Evolutionary conservation across 1,284 basidiomycete species (phyloP).

Genomic region (Anthracocystis walkeri): DNA sequence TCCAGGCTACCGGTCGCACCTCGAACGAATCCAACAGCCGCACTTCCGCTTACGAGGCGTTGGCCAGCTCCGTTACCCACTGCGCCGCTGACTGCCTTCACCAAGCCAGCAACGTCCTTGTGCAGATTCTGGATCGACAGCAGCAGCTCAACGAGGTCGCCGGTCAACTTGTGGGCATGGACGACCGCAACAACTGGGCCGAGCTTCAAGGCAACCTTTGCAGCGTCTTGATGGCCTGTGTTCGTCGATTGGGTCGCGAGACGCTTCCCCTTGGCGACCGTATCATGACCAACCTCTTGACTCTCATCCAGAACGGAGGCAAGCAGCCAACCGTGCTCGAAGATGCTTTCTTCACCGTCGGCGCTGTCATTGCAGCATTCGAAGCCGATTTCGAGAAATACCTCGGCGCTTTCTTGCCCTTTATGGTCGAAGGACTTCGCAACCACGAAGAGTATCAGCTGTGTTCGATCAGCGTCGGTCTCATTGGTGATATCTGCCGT

Average conservation of each 20-base stretch:
- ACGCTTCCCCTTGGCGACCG: constrained; percentile 91
- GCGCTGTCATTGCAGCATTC: constrained; percentile 79
- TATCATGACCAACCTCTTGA: constrained; percentile 91
- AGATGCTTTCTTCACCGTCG: constrained; percentile 94
- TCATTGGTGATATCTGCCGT: constrained; percentile 94
- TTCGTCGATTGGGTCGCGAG: constrained; percentile 79
- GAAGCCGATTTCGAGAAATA: constrained; percentile 89
- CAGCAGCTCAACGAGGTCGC: constrained; percentile 83
- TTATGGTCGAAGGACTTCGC: constrained; percentile 88
- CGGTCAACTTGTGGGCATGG: constrained; percentile 87
- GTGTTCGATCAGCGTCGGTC: constrained; percentile 93
- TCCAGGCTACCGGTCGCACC: constrained; percentile 73
- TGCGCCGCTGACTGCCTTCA: constrained; percentile 83
- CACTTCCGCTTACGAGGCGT: constrained; percentile 95
- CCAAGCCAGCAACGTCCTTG: constrained; percentile 84
- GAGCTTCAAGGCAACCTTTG: constrained; percentile 97
- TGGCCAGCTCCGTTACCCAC: constrained; percentile 85
- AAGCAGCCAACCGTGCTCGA: constrained; percentile 96
- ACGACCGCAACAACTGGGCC: constrained; percentile 99
- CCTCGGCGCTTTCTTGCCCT: constrained; percentile 88
- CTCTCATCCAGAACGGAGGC: constrained; percentile 83
- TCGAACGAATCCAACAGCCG: constrained; percentile 92
- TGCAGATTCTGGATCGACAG: constrained; percentile 87
- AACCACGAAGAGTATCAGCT: constrained; percentile 95
- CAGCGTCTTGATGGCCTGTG: constrained; percentile 71